Conservation (phyloP, 768 basidiomycete genomes). For the Suillus hirtellus region DNA sequence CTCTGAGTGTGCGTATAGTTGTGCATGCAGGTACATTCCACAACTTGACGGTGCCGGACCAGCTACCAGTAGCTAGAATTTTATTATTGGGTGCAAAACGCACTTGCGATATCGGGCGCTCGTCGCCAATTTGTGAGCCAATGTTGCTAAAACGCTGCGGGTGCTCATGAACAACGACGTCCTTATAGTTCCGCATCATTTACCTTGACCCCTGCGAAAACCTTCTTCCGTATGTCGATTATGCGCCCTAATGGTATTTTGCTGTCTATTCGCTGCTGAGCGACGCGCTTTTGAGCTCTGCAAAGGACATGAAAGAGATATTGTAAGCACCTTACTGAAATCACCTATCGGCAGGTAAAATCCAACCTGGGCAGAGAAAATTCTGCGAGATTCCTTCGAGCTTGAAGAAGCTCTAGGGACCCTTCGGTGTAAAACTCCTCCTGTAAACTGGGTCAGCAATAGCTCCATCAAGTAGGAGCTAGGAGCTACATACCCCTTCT, state of each 20-base stretch:
- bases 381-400: slow-evolving; percentile 84
- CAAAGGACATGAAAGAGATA: slow-evolving; percentile 41
- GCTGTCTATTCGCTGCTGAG: slow-evolving; percentile 89
- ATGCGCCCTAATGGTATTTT: slow-evolving; percentile 84
- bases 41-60: slow-evolving; percentile 92
- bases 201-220: slow-evolving; percentile 90
- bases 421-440: slow-evolving; percentile 97
- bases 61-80: slow-evolving; percentile 88
- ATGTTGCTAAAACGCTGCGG: slow-evolving; percentile 85
- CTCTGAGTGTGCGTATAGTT: slow-evolving; percentile 70
- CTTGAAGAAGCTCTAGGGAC: slow-evolving; percentile 80
- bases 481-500: slow-evolving; percentile 45
- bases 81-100: slow-evolving; percentile 92
- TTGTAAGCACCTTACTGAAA: slow-evolving; percentile 78
- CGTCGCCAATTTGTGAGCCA: slow-evolving; percentile 97
- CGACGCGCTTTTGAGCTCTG: slow-evolving; percentile 95
- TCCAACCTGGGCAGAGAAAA: slow-evolving; percentile 94
- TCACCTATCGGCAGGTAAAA: slow-evolving; percentile 58
- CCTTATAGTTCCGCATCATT: slow-evolving; percentile 18
- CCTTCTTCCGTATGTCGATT: slow-evolving; percentile 89
- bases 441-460: slow-evolving; percentile 37
- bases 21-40: slow-evolving; percentile 96
- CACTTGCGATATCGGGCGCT: slow-evolving; percentile 90
- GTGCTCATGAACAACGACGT: neutral
- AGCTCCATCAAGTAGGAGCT: neutral